Base-by-base conservation (phyloP, 2,329 filamentous ascomycete species). In the Colletotrichum phormii region DNA sequence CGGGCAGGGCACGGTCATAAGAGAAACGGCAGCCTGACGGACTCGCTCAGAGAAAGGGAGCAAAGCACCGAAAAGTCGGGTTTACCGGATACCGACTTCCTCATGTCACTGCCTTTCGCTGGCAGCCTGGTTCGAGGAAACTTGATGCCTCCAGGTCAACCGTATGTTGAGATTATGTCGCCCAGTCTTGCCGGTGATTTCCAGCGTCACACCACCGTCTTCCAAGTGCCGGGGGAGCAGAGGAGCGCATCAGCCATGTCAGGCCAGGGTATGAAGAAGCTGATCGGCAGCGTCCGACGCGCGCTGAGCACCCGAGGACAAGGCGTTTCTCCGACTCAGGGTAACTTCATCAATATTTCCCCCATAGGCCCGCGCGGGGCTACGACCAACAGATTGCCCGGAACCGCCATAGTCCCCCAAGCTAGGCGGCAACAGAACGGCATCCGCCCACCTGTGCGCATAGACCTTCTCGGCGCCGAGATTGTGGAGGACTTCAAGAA, bases 71-170 rank as follows among this genome's bases (percentile, higher is more conserved):
- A 89, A 58, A 88, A 85, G 72, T 55, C 66, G 18, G 79, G 86
- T 4, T 85, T 86, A 74, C 89, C 88, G 74, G 89, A 89, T 26
- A 84, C 86, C 4, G 89, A 91, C 71, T 82, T 92, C 18, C 82
- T 91, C 15, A 87, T 92, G 75, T 87, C 91, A 11, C 85, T 92
- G 26, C 90, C 93, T 13, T 92, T 94, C 77, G 91, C 93, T 4
- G 95, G 95, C 11, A 96, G 93, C 75, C 89, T 99, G 49, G 95
- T 98, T 24, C 90, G 96, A 63, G 97, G 97, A 15, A 94, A 95
- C 71, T 80, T 98, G 6, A 89, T 97, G 74, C 94, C 95, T 18
- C 97, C 96, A 1, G 90, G 90, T 0, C 93, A 97, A 73, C 91
- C 95, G 0, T 95, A 94, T 79, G 93, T 98, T 53, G 91, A 95